These are phyloP conservation scores for Diaporthe destruens DNA, from an alignment of 2,329 filamentous ascomycete genomes.

Conservation along the genomic window DNA sequence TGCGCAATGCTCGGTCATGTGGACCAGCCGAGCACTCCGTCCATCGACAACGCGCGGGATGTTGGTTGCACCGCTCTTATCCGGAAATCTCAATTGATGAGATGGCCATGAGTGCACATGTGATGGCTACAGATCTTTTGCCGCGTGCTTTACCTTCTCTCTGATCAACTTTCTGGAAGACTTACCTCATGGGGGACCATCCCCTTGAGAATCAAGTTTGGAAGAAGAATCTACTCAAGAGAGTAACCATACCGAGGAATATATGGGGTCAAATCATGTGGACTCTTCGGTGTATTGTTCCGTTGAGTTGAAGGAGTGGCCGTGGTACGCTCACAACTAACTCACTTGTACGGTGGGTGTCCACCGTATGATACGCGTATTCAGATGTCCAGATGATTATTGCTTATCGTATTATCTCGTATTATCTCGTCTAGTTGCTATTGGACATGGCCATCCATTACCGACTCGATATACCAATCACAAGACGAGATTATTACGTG, in stretches of 20 bases:
- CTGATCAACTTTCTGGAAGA: too few relatives aligned
- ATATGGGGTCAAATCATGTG: too few relatives aligned
- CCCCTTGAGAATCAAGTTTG: too few relatives aligned
- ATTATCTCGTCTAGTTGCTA: neutral
- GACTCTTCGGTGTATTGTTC: too few relatives aligned
- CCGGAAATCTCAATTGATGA: neutral
- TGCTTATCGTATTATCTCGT: constrained; percentile 4
- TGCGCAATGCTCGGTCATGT: constrained; percentile 7
- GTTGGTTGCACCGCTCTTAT: constrained; percentile 1
- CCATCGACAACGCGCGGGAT: neutral
- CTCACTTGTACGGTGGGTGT: neutral
- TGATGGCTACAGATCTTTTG: too few relatives aligned
- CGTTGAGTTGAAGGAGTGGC: too few relatives aligned
- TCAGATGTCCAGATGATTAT: neutral
- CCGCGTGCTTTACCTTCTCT: neutral
- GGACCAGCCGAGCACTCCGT: neutral
- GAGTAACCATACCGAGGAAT: too few relatives aligned
- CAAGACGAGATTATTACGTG: constrained; percentile 3
- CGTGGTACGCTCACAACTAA: too few relatives aligned
- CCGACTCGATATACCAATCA: neutral
- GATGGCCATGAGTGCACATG: neutral
- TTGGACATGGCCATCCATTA: neutral
- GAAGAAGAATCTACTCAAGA: too few relatives aligned
- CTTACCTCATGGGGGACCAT: too few relatives aligned
- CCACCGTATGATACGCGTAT: neutral